Percentiles rank a stretch among this genome's conserved stretches.
Conservation (phyloP, 495 filamentous ascomycete species). For the Podospora comata region DNA sequence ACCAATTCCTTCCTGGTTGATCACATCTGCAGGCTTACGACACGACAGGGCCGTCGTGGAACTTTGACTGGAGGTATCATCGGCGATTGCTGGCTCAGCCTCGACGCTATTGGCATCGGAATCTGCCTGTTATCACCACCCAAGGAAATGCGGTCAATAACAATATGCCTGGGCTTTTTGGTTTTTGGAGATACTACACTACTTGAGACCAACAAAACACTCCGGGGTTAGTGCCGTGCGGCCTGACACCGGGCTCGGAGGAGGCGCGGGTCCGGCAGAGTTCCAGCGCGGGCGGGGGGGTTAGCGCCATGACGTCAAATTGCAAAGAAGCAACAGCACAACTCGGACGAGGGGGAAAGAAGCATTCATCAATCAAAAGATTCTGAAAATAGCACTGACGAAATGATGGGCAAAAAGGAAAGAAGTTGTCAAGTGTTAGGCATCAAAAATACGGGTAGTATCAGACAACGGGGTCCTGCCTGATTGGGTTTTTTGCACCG, state of each 20-base stretch:
- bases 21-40: neutral
- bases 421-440: neutral
- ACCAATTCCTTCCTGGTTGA: neutral
- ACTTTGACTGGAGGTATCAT: neutral
- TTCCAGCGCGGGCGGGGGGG: slow-evolving; percentile 4
- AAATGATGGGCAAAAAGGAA: neutral
- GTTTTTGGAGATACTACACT: neutral
- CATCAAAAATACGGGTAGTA: slow-evolving; percentile 2
- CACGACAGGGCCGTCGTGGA: neutral
- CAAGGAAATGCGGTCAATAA: neutral
- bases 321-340: slow-evolving; percentile 10
- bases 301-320: slow-evolving; percentile 17
- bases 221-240: neutral
- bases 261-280: slow-evolving; percentile 9
- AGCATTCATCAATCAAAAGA: neutral
- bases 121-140: neutral
- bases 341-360: neutral
- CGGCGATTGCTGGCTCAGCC: neutral
- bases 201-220: slow-evolving; percentile 4
- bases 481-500: slow-evolving; percentile 9
- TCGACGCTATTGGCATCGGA: neutral
- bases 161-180: slow-evolving; percentile 2
- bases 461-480: slow-evolving; percentile 9
- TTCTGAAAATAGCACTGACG: neutral
- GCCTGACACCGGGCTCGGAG: slow-evolving; percentile 8